Conservation (phyloP, 495 filamentous ascomycete genomes). For the Aspergillus bridgeri region DNA sequence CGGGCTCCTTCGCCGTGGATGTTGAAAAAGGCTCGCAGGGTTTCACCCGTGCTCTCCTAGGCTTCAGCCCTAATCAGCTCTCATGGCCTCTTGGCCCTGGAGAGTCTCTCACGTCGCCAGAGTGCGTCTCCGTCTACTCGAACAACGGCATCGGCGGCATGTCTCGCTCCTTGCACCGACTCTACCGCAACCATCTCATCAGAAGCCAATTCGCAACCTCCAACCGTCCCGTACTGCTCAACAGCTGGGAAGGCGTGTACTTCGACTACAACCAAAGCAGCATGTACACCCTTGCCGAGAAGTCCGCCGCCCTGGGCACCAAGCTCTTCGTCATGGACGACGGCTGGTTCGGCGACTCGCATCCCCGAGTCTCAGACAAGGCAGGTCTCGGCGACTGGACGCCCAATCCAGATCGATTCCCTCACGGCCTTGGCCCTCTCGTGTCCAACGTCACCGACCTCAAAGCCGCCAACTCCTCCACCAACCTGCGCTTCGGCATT, state of each 20-base stretch:
- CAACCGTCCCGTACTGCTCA: conserved; percentile 49
- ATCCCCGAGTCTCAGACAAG: conserved; percentile 46
- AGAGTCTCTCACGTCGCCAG: conserved; percentile 49
- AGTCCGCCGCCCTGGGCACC: conserved; percentile 48
- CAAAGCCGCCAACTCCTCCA: conserved; percentile 36
- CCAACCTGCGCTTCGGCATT: conserved; percentile 48
- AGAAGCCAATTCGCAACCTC: conserved; percentile 46
- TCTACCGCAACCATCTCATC: conserved; percentile 54
- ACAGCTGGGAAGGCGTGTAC: conserved; percentile 56
- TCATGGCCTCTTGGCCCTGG: conserved; percentile 44
- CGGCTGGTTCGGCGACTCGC: conserved; percentile 55
- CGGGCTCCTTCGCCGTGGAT: conserved; percentile 47
- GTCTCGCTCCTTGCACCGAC: conserved; percentile 49
- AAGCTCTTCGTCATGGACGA: conserved; percentile 56
- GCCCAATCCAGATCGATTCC: conserved; percentile 50
- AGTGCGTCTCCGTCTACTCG: conserved; percentile 52
- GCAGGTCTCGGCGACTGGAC: conserved; percentile 54
- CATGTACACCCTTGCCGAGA: conserved; percentile 45
- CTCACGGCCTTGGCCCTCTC: conserved; percentile 44
- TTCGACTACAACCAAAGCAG: conserved; percentile 47
- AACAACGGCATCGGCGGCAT: conserved; percentile 51
- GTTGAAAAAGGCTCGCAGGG: conserved; percentile 55
- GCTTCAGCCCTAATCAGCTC: conserved; percentile 50
- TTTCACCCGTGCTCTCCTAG: conserved; percentile 47
- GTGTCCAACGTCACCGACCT: conserved; percentile 43